Evolutionary conservation across 805 yeast species (phyloP).

Genomic region (Lipomyces starkeyi): DNA sequence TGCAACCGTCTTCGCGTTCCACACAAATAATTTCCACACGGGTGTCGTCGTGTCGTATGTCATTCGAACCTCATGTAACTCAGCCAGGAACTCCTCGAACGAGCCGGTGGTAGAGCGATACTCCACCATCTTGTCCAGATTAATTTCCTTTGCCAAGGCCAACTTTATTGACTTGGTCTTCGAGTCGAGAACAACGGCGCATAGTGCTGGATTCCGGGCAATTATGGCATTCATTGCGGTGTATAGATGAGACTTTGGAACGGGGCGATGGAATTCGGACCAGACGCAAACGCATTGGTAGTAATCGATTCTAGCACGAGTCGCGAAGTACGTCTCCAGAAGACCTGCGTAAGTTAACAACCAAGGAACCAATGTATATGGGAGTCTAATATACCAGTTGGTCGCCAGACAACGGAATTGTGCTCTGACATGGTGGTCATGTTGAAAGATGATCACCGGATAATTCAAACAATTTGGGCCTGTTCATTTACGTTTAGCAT

Average conservation of each 20-base stretch:
- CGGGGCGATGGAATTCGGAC: constrained; percentile 3
- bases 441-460: background rate
- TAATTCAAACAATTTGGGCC: background rate
- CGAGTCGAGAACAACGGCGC: constrained; percentile 1
- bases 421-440: background rate
- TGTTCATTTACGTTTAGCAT: too few species aligned
- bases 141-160: constrained; percentile 15
- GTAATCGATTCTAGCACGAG: constrained; percentile 8
- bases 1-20: constrained; percentile 6
- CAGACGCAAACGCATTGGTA: constrained; percentile 19
- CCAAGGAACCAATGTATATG: background rate
- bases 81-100: background rate
- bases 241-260: background rate
- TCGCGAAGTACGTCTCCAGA: constrained; percentile 23
- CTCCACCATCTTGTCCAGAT: constrained; percentile 14
- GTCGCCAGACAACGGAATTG: background rate
- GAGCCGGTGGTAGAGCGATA: constrained; percentile 2
- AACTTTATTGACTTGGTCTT: background rate
- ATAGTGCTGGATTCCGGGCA: constrained; percentile 13
- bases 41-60: constrained; percentile 8
- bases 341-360: constrained; percentile 12
- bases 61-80: background rate
- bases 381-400: background rate
- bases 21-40: constrained; percentile 20
- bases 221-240: constrained; percentile 3